Percentiles rank a stretch among this genome's conserved stretches.
phyloP scores from a whole-genome alignment of 169 alveolate genomes.

The Plasmodium ovale region DNA sequence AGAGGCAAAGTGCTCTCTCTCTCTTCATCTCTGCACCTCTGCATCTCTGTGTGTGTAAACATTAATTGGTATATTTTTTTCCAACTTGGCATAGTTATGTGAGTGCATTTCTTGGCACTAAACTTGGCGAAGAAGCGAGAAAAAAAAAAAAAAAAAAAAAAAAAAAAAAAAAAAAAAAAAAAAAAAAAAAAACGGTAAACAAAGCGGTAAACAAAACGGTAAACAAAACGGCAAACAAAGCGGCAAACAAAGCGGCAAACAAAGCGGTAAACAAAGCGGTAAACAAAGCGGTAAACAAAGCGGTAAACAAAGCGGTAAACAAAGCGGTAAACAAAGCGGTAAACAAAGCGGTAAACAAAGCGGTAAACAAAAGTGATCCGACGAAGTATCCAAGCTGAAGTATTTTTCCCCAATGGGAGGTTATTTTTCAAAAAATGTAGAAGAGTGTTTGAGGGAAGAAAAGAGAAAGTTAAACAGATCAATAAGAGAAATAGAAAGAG shows the following conservation, averaged over 20 bases:
- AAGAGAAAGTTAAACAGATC: conserved; percentile 58
- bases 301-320: neutral
- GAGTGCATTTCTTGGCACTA: too few relatives aligned
- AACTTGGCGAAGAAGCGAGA: neutral
- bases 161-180: neutral
- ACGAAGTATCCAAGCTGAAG: too few relatives aligned
- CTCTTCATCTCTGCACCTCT: too few relatives aligned
- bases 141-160: conserved; percentile 4
- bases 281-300: neutral
- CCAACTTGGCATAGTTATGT: too few relatives aligned
- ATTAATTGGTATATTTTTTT: too few relatives aligned
- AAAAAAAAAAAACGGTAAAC: neutral
- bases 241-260: neutral
- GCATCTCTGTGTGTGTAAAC: too few relatives aligned
- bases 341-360: too few relatives aligned
- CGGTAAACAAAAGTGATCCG: too few relatives aligned
- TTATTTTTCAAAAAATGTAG: conserved; percentile 27
- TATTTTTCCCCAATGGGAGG: conserved; percentile 17
- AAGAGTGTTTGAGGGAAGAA: conserved; percentile 53
- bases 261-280: neutral
- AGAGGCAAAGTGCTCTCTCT: too few relatives aligned
- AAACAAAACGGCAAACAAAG: neutral
- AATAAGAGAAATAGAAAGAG: conserved; percentile 47
- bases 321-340: too few relatives aligned
- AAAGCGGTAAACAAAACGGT: neutral